Evolutionary conservation across 352 stramenopile species (phyloP), one percentile per base, ranked within the genome.

Genomic region (Phytophthora ohioensis): DNA sequence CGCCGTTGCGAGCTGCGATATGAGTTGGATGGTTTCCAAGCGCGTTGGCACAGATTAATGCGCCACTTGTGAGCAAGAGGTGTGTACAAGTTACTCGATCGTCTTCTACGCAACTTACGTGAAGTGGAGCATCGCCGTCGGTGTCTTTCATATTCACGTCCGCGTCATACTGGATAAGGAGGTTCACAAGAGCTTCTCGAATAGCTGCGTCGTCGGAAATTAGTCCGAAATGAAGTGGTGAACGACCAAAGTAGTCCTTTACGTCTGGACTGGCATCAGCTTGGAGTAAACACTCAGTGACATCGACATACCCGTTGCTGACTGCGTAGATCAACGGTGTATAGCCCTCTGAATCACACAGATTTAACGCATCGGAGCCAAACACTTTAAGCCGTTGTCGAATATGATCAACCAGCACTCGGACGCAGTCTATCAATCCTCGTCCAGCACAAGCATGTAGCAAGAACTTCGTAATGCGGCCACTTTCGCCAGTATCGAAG

Each of bases 271-370:
- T 66, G 4, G 84, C 82, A 6, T 86, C 85, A 21, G 67, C 72
- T 64, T 88, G 76, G 2, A 95, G 67, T 17, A 97, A 70, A 36
- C 73, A 84, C 41, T 84, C 63, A 2, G 90, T 85, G 9, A 82
- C 64, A 31, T 87, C 73, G 1, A 80, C 41, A 54, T 82, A 78
- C 2, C 78, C 71, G 49, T 90, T 91, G 55, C 71, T 89, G 6
- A 92, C 81, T 0, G 82, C 89, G 57, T 94, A 93, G 15, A 95
- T 92, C 15, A 96, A 69, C 5, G 90, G 85, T 5, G 88, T 97
- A 31, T 93, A 91, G 0, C 89, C 88, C 39, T 94, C 89, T 8
- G 75, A 49, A 49, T 97, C 90, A 5, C 74, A 75, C 7, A 63
- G 35, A 66, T 97, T 79, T 5, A 95, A 35, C 5, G 66, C 38